Evolutionary conservation across 306 rosid genomes (phyloP).

Genomic region (Cicer pinnatifidum): DNA sequence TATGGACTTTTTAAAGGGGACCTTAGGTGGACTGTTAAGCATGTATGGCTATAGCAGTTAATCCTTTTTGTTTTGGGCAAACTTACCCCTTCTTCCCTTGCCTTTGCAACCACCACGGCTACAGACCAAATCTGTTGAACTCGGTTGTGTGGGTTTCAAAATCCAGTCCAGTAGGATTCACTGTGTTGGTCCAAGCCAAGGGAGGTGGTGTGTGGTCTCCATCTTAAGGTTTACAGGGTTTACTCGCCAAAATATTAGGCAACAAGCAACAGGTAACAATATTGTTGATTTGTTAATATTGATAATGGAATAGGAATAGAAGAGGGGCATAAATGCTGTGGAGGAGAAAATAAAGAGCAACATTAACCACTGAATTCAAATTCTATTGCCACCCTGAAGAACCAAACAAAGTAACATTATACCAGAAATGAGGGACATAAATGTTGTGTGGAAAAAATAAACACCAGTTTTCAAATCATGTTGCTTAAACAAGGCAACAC

Average conservation of each 20-base stretch:
- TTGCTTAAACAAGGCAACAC: background rate
- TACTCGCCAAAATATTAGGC: background rate
- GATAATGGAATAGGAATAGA: conserved; percentile 1
- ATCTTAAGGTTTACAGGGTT: no score
- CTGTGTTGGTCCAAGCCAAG: no score
- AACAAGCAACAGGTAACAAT: background rate
- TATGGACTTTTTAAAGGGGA: background rate
- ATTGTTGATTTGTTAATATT: background rate
- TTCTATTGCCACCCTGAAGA: background rate
- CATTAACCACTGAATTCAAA: background rate
- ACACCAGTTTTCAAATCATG: background rate
- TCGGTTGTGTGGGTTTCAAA: no score
- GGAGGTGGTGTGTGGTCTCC: no score
- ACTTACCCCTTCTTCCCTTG: no score
- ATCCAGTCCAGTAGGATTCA: no score
- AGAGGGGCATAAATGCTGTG: background rate
- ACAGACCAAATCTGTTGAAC: no score
- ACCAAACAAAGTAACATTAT: background rate
- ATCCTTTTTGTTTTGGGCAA: no score
- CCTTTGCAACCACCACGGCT: no score
- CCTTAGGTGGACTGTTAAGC: no score
- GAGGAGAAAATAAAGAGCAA: no score
- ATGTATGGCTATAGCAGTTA: no score
- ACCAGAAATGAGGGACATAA: background rate
- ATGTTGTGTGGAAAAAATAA: background rate